Evolutionary conservation across 2,329 filamentous ascomycete genomes (phyloP), one percentile per base, ranked within the genome.

Genomic region (Xylaria sp.): DNA sequence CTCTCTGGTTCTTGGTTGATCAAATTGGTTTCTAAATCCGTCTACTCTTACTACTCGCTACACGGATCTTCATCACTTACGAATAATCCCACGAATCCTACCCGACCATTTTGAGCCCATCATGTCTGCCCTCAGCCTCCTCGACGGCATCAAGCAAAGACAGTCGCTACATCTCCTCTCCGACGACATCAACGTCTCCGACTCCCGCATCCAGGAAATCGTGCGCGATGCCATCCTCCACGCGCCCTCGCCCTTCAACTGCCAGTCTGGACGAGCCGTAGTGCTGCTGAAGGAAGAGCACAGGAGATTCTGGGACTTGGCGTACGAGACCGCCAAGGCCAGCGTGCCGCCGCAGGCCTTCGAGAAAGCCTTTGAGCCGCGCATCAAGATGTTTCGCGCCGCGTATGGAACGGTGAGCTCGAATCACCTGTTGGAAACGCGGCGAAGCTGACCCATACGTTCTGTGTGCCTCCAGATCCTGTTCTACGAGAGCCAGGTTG

Each of bases 401-500:
- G 53, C 65, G 3, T 63, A 67, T 18, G 65, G 65, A 23, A 67
- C 65, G 5, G 65, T 67, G 45, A 45, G 43, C 36, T 28, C 3
- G 5, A 39, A 30, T 50, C 25, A 25, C 7, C n/a, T 46, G 1
- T 20, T n/a, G 43, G n/a, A 10, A 46, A 46, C 20, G 2, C 43
- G 23, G 7, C 43, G 43, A 46, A 46, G 43, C 23, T 46, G 43
- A 46, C 15, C 32, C 8, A 18, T 41, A 30, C 18, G 23, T 5
- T 6, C 23, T 20, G 6, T 41, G 46, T 20, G 32, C 13, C 5
- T 23, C 30, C 39, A 67, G 65, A 61, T 67, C 30, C n/a, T 67
- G 28, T 67, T 67, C 56, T 67, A 67, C 60, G 65, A 65, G 61
- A 67, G 65, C 50, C 65, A 67, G 41, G 25, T 55, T 20, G 65